Base-by-base conservation (phyloP, 352 stramenopile genomes). In the Globisporangium lucens region DNA sequence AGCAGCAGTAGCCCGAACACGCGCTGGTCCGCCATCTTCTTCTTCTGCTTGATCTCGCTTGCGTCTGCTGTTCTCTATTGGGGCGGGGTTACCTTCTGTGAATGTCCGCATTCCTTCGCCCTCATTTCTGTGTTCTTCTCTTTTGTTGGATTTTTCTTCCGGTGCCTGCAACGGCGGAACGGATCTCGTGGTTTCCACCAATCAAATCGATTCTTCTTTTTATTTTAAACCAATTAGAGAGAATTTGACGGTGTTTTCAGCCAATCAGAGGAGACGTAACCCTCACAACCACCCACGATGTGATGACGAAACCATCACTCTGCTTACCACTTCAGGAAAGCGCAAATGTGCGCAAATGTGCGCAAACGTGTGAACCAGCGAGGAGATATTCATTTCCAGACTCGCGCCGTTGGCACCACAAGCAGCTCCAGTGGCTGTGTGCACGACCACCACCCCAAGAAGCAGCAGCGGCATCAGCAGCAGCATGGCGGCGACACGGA, bases 1-100 rank as follows among this genome's bases (percentile, higher is more conserved):
- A 93, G 74, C 20, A 85, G 58, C 36, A 80, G 64, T 24, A 93
- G 76, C 51, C 83, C 64, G 33, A 62, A 55, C 43, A 74, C 74
- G 35, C 85, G 78, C 56, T 75, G 68, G 27, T 65, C 69, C 46
- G 56, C 56, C 56, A 62, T 67, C n/a, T 29, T 52, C 2, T 1
- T 51, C 17, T 22, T 33, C 33, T 43, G 36, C 36, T 43, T 51
- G 10, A 17, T 46, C 2, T 46, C 38, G 13, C 38, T 46, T 2
- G 38, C 38, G 5, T 46, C 36, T 43, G 36, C 36, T 43, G n/a
- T 17, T 49, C 15, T 49, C 38, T 17, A 17, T 47, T 47, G 38
- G 4, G 38, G 35, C 35, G 9, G 35, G 35, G 35, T 41, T 41
- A 8, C 35, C 38, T 17, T 47, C 20, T 47, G 17, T 46, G 41